A percentile compares a stretch with the other conserved stretches of the same genome.
phyloP scores from a whole-genome alignment of 352 stramenopile species.

The Phytophthora sp. region DNA sequence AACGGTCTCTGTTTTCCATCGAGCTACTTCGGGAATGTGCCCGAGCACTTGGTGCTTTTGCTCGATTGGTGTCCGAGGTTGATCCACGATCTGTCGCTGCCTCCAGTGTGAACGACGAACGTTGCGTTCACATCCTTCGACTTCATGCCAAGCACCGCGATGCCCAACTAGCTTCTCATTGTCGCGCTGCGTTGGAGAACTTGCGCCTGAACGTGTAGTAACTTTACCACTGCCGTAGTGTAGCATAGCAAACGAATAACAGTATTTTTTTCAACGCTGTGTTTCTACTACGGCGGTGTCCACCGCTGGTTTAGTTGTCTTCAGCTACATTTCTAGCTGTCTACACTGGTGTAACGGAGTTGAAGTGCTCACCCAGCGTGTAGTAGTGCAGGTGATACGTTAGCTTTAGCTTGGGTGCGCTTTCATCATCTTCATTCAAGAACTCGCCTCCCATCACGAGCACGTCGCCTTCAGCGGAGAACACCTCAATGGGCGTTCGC shows the following conservation, averaged over 20 bases:
- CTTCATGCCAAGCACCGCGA: conserved; percentile 68
- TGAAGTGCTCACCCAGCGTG: conserved; percentile 99
- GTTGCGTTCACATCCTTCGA: conserved; percentile 45
- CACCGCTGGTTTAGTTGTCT: too few relatives aligned
- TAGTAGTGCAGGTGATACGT: conserved; percentile 98
- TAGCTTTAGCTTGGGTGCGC: conserved; percentile 82
- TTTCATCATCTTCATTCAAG: conserved; percentile 29
- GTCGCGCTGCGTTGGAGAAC: conserved; percentile 53
- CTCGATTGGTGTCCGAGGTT: conserved; percentile 48
- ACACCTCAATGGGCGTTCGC: conserved; percentile 92
- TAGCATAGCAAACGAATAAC: conserved; percentile 34
- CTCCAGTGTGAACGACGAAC: conserved; percentile 32
- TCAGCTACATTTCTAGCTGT: not conserved
- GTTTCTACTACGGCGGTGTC: too few relatives aligned
- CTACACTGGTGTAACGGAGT: conserved; percentile 85
- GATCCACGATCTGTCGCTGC: conserved; percentile 17
- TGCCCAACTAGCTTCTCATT: conserved; percentile 62
- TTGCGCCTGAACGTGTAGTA: conserved; percentile 30
- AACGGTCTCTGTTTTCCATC: conserved; percentile 62
- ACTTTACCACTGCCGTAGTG: conserved; percentile 9
- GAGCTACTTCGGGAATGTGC: conserved; percentile 79
- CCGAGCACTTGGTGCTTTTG: conserved; percentile 60
- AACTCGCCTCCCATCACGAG: conserved; percentile 93
- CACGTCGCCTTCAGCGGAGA: conserved; percentile 84
- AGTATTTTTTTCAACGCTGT: not conserved